Evolutionary conservation across 2,329 filamentous ascomycete genomes (phyloP).

Genomic region (Meredithiella fracta): DNA sequence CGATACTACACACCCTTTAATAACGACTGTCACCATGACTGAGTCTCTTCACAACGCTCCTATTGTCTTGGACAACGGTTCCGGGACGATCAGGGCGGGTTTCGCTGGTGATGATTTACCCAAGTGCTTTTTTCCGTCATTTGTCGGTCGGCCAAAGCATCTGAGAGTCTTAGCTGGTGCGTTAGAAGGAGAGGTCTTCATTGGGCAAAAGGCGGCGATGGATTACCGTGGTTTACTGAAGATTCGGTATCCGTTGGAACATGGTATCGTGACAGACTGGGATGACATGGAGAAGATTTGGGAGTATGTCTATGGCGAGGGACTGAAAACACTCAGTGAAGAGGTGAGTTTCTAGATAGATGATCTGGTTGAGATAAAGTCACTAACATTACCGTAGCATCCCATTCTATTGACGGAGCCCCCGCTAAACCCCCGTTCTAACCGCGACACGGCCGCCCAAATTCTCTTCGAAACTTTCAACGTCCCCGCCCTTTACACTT

Average conservation of each 20-base stretch:
- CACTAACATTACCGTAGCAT: conserved; percentile 37
- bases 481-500: conserved; percentile 88
- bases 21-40: conserved; percentile 26
- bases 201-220: conserved; percentile 73
- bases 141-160: conserved; percentile 92
- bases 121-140: conserved; percentile 95
- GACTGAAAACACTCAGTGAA: conserved; percentile 90
- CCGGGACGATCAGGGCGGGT: conserved; percentile 88
- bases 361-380: conserved; percentile 18
- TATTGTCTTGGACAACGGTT: conserved; percentile 97
- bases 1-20: neutral
- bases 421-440: conserved; percentile 83
- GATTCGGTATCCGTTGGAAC: conserved; percentile 88
- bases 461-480: conserved; percentile 99
- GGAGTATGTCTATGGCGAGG: conserved; percentile 93
- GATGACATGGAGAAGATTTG: conserved; percentile 99
- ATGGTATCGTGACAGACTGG: conserved; percentile 98
- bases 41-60: conserved; percentile 81
- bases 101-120: conserved; percentile 93
- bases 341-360: conserved; percentile 39
- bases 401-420: conserved; percentile 92
- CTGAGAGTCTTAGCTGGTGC: conserved; percentile 88
- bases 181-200: conserved; percentile 91
- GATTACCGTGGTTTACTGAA: conserved; percentile 86
- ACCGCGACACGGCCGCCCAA: conserved; percentile 90